phyloP scores from a whole-genome alignment of 352 stramenopile species.

The Phytophthora pseudosyringae region DNA sequence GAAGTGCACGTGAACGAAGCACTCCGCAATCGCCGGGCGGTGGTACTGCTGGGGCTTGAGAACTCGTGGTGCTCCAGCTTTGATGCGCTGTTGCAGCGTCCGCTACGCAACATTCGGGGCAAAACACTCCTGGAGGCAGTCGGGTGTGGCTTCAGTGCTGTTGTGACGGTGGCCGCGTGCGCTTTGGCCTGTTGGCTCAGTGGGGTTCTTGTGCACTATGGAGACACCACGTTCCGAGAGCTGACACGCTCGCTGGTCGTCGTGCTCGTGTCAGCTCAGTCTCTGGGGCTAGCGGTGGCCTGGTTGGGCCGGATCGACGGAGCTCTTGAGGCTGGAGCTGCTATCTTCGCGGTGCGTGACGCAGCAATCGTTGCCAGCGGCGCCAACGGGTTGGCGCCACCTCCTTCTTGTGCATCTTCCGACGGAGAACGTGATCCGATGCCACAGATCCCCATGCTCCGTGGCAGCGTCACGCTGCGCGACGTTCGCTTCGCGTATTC shows the following conservation, averaged over 20 bases:
- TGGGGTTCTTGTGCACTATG: slow-evolving; percentile 46
- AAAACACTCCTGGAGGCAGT: slow-evolving; percentile 45
- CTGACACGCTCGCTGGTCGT: slow-evolving; percentile 52
- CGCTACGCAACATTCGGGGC: slow-evolving; percentile 17
- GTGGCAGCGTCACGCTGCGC: slow-evolving; percentile 46
- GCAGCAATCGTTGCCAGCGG: slow-evolving; percentile 17
- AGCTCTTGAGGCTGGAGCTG: slow-evolving; percentile 32
- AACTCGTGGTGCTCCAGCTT: slow-evolving; percentile 39
- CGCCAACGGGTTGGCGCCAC: slow-evolving; percentile 13
- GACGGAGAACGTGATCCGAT: slow-evolving; percentile 15
- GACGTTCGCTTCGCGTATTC: slow-evolving; percentile 56
- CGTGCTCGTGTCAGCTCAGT: slow-evolving; percentile 48
- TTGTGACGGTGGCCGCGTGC: slow-evolving; percentile 46
- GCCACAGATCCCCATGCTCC: slow-evolving; percentile 27
- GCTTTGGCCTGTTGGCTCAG: slow-evolving; percentile 72
- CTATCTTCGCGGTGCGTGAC: slow-evolving; percentile 40
- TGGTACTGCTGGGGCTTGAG: slow-evolving; percentile 50
- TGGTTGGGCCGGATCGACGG: slow-evolving; percentile 35
- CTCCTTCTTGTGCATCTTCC: slow-evolving; percentile 17
- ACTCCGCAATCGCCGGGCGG: slow-evolving; percentile 47
- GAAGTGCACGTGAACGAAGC: slow-evolving; percentile 54
- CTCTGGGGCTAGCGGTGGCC: slow-evolving; percentile 37
- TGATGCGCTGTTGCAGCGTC: slow-evolving; percentile 29
- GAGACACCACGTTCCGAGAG: slow-evolving; percentile 50
- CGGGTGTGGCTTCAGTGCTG: slow-evolving; percentile 70